Percentiles rank a stretch among this genome's conserved stretches.
Conservation (phyloP, 106 monocot species). For the Ottelia alismoides region DNA sequence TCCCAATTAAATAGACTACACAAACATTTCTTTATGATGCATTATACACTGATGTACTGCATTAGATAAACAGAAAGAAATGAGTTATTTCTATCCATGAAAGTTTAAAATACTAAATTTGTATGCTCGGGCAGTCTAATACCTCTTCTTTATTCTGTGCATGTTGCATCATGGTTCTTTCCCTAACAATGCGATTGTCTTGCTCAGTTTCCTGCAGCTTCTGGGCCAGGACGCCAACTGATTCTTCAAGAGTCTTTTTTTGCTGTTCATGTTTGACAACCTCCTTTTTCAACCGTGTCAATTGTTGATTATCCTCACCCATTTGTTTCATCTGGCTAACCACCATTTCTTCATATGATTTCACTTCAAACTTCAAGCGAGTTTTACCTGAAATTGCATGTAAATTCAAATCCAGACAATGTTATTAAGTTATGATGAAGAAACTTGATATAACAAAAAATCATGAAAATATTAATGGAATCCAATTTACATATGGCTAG, state of each 20-base stretch:
- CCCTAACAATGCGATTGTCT: conserved; percentile 49
- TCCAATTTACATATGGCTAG: too few relatives aligned
- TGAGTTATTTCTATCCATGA: not conserved
- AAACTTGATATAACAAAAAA: too few relatives aligned
- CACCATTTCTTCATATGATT: conserved; percentile 85
- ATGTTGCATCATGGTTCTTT: conserved; percentile 46
- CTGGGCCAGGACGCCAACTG: conserved; percentile 31
- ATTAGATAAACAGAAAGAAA: too few relatives aligned
- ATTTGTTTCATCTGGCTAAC: conserved; percentile 63
- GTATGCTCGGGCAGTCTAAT: not conserved
- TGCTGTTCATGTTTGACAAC: conserved; percentile 31
- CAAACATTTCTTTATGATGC: too few relatives aligned
- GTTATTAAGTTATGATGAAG: too few relatives aligned
- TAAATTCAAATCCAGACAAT: too few relatives aligned
- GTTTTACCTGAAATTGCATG: conserved; percentile 59
- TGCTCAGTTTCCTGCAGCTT: conserved; percentile 46
- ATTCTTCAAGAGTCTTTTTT: conserved; percentile 48
- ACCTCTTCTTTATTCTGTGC: conserved; percentile 87
- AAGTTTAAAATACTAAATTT: not conserved
- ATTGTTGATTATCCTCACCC: conserved; percentile 69
- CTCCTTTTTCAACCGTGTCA: conserved; percentile 27
- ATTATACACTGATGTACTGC: too few relatives aligned
- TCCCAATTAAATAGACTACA: too few relatives aligned
- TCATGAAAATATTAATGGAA: too few relatives aligned
- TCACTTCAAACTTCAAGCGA: conserved; percentile 60